Conservation (phyloP, 352 stramenopile genomes). For the Globisporangium yorkense region DNA sequence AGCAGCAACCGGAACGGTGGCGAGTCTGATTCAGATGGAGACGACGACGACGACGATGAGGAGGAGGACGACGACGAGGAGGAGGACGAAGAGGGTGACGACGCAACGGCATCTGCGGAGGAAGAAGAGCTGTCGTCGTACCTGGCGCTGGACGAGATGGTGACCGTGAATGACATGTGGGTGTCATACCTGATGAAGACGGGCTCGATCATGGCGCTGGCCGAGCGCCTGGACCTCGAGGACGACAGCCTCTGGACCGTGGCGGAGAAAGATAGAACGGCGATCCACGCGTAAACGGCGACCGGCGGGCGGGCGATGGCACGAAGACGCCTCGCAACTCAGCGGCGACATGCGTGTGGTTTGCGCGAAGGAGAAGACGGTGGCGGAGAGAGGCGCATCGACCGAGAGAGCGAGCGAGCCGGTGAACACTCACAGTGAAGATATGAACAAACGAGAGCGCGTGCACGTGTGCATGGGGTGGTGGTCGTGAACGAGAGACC, state of each 20-base stretch:
- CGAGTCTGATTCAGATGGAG: constrained; percentile 49
- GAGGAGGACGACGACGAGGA: constrained; percentile 23
- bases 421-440: neutral
- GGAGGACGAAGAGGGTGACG: constrained; percentile 28
- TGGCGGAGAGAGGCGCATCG: too few species aligned
- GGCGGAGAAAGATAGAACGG: constrained; percentile 78
- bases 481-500: neutral
- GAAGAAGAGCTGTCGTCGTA: constrained; percentile 23
- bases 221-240: constrained; percentile 72
- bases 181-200: constrained; percentile 85
- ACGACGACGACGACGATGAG: constrained; percentile 33
- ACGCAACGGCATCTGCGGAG: constrained; percentile 7
- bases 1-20: constrained; percentile 35
- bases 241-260: constrained; percentile 83
- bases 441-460: neutral
- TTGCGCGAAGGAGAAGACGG: too few species aligned
- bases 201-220: constrained; percentile 81
- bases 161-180: constrained; percentile 76
- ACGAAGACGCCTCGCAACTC: neutral
- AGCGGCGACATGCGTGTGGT: too few species aligned
- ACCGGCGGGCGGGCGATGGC: neutral
- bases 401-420: neutral
- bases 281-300: constrained; percentile 57
- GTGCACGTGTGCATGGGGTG: neutral
- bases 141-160: constrained; percentile 76